Evolutionary conservation across 2,329 filamentous ascomycete species (phyloP).

Genomic region (Nectriaceae sp.): DNA sequence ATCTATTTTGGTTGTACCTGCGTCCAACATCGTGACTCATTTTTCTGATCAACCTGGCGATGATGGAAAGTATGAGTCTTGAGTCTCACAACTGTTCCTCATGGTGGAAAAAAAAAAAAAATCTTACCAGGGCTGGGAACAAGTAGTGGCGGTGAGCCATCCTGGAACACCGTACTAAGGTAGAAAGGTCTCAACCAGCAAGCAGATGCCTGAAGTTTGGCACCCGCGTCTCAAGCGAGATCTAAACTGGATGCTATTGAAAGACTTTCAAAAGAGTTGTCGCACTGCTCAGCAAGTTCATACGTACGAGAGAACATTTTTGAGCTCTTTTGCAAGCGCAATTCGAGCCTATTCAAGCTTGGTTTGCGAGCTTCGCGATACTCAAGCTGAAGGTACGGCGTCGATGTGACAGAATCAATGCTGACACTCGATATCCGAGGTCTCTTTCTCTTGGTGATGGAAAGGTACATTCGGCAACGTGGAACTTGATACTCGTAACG

Average conservation of each 20-base stretch:
- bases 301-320: not conserved
- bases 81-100: not conserved
- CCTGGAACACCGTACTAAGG: not conserved
- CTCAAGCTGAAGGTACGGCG: constrained; percentile 12
- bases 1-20: constrained; percentile 15
- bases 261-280: constrained; percentile 11
- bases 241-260: constrained; percentile 16
- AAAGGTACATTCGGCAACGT: constrained; percentile 23
- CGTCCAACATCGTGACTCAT: not conserved
- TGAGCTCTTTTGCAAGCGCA: constrained; percentile 26
- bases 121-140: not conserved
- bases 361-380: constrained; percentile 23
- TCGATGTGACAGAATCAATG: constrained; percentile 7
- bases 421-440: constrained; percentile 5
- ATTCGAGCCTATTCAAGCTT: constrained; percentile 23
- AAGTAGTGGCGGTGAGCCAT: not conserved
- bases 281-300: not conserved
- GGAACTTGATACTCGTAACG: constrained; percentile 17
- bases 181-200: constrained; percentile 3
- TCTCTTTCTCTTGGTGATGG: constrained; percentile 16
- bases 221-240: constrained; percentile 22
- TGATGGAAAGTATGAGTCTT: constrained; percentile 4
- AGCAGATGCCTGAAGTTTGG: constrained; percentile 19
- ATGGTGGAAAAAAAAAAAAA: not conserved
- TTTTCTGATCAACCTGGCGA: constrained; percentile 15